Evolutionary conservation across 1,139 yeast genomes (phyloP).

Genomic region (Nakaseomyces nivariensis): DNA sequence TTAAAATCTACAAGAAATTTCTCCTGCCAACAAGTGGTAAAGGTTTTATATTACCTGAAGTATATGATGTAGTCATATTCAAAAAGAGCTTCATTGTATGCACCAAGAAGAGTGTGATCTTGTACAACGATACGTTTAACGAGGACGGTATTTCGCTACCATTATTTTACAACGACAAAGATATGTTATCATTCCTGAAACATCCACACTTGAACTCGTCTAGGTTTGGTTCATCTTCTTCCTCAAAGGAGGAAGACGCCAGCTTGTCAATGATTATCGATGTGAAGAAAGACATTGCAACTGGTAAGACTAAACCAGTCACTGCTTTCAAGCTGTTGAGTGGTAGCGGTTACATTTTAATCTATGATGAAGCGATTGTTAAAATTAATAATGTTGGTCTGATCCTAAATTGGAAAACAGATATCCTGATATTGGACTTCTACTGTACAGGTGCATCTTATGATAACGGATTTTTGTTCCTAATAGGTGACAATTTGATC

Average conservation of each 20-base stretch:
- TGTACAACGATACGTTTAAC: conserved; percentile 45
- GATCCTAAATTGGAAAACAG: conserved; percentile 40
- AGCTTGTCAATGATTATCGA: conserved; percentile 26
- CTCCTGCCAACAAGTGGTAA: conserved; percentile 27
- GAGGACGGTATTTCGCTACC: conserved; percentile 46
- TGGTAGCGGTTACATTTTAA: conserved; percentile 48
- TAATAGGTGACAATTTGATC: conserved; percentile 58
- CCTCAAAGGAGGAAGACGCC: conserved; percentile 31
- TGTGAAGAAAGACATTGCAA: conserved; percentile 25
- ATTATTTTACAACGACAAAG: conserved; percentile 31
- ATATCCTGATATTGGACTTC: conserved; percentile 53
- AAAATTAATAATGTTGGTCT: conserved; percentile 60
- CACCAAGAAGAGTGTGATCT: conserved; percentile 59
- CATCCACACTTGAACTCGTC: conserved; percentile 20
- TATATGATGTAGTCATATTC: conserved; percentile 48
- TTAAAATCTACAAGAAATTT: conserved; percentile 40
- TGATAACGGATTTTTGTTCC: conserved; percentile 47
- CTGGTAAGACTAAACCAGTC: conserved; percentile 40
- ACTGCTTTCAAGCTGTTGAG: conserved; percentile 46
- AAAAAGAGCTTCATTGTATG: conserved; percentile 57
- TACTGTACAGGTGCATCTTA: conserved; percentile 50
- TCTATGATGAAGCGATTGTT: conserved; percentile 66
- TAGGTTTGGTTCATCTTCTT: conserved; percentile 20
- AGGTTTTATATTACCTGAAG: conserved; percentile 43
- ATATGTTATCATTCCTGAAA: conserved; percentile 16